Evolutionary conservation across 2,329 filamentous ascomycete species (phyloP).

Genomic region (Fusarium sp.): DNA sequence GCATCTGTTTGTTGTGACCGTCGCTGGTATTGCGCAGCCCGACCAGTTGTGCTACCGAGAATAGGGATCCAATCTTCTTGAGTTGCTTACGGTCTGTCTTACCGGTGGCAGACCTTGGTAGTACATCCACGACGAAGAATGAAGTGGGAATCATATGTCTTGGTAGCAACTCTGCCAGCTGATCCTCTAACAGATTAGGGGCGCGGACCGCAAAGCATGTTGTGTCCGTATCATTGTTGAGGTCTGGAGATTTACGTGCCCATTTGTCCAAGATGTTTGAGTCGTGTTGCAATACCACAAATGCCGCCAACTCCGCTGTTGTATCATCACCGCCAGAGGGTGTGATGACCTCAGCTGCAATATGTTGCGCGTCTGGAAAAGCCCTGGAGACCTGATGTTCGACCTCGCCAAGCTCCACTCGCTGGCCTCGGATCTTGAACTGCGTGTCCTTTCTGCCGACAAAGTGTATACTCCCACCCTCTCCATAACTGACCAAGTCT

Average conservation of each 20-base stretch:
- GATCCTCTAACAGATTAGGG: neutral
- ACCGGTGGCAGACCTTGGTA: slow-evolving; percentile 8
- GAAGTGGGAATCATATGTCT: slow-evolving; percentile 19
- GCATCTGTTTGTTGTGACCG: neutral
- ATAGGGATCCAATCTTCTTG: neutral
- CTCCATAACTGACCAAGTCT: slow-evolving; percentile 59
- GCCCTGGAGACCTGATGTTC: slow-evolving; percentile 29
- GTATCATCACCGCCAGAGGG: neutral
- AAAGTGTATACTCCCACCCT: slow-evolving; percentile 52
- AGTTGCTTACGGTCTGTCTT: slow-evolving; percentile 12
- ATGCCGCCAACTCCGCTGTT: neutral
- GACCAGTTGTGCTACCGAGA: neutral
- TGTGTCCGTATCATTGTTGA: no score
- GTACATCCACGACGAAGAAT: slow-evolving; percentile 1
- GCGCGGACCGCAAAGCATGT: no score
- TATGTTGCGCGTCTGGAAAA: neutral
- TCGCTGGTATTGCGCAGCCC: neutral
- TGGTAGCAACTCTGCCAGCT: neutral
- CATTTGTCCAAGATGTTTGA: neutral
- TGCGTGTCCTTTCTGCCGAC: slow-evolving; percentile 68
- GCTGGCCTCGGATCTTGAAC: slow-evolving; percentile 70
- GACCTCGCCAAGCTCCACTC: slow-evolving; percentile 61
- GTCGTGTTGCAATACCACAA: neutral
- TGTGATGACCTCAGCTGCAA: neutral
- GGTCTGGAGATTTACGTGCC: no score